These are phyloP conservation scores for Backusella australiensis DNA, from an alignment of 192 early-diverging fungal genomes.

Conservation along the genomic window DNA sequence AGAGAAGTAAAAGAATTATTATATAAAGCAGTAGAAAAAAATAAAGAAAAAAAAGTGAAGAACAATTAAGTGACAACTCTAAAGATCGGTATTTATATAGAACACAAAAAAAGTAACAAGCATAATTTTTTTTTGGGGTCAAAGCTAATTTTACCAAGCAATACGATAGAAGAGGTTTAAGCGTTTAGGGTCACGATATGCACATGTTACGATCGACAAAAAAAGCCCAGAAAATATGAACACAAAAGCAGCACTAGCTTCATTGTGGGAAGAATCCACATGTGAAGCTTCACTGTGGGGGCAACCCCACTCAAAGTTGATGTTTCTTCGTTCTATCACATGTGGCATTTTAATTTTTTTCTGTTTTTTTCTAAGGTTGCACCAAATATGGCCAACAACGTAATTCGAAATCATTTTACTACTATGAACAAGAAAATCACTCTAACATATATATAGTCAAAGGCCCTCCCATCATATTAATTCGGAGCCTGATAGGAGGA, in stretches of 20 bases:
- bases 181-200: neutral
- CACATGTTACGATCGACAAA: constrained; percentile 7
- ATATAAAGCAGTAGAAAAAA: neutral
- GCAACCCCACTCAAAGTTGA: neutral
- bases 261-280: constrained; percentile 5
- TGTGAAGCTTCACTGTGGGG: constrained; percentile 2
- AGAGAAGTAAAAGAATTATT: neutral
- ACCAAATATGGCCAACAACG: neutral
- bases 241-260: constrained; percentile 2
- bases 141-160: neutral
- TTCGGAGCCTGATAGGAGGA: neutral
- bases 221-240: neutral
- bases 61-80: neutral
- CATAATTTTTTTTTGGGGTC: neutral
- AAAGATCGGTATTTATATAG: neutral
- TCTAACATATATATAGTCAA: neutral
- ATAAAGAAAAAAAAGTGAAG: neutral
- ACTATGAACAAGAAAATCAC: neutral
- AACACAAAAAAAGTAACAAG: neutral
- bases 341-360: constrained; percentile 1
- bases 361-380: neutral
- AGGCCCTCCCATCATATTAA: neutral
- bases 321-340: neutral
- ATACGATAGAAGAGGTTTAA: neutral
- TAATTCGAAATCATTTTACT: neutral